A percentile compares a stretch with the other conserved stretches of the same genome.
phyloP scores from a whole-genome alignment of 495 filamentous ascomycete genomes.

The Oidiodendron maius region DNA sequence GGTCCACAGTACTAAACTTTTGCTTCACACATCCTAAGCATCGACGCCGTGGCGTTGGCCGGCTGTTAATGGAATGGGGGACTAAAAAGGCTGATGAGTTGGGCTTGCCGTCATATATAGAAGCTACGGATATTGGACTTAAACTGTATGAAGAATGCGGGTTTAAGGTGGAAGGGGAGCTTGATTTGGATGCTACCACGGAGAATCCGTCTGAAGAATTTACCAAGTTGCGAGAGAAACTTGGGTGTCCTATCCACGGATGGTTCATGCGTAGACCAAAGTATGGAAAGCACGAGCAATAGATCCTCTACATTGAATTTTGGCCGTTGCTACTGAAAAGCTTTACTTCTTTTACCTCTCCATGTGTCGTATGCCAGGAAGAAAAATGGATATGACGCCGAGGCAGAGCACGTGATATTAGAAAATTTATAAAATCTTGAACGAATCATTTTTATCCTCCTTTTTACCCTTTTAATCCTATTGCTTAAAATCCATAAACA shows the following conservation, averaged over 20 bases:
- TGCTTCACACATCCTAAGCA: conserved; percentile 30
- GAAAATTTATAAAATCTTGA: not conserved
- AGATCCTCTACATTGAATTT: conserved; percentile 2
- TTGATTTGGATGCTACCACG: not conserved
- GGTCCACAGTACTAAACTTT: conserved; percentile 24
- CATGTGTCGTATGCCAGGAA: not conserved
- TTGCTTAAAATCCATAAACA: not conserved
- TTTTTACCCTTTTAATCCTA: not conserved
- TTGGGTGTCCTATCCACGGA: conserved; percentile 21
- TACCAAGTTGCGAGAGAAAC: conserved; percentile 10
- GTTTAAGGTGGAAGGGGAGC: not conserved
- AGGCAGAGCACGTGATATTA: not conserved
- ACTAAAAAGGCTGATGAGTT: conserved; percentile 14
- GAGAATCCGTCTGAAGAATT: conserved; percentile 18
- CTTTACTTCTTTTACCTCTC: conserved; percentile 1
- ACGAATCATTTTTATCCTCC: not conserved
- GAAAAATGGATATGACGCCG: not conserved
- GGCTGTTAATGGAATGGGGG: conserved; percentile 37
- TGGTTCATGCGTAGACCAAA: conserved; percentile 17
- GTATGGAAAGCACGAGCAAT: conserved; percentile 7
- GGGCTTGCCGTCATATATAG: not conserved
- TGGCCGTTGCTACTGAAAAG: conserved; percentile 1
- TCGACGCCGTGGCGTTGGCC: conserved; percentile 32
- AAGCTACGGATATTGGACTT: not conserved
- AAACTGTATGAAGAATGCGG: conserved; percentile 5